Conservation (phyloP, 257 asterid species). For the Nicotiana otophora region DNA sequence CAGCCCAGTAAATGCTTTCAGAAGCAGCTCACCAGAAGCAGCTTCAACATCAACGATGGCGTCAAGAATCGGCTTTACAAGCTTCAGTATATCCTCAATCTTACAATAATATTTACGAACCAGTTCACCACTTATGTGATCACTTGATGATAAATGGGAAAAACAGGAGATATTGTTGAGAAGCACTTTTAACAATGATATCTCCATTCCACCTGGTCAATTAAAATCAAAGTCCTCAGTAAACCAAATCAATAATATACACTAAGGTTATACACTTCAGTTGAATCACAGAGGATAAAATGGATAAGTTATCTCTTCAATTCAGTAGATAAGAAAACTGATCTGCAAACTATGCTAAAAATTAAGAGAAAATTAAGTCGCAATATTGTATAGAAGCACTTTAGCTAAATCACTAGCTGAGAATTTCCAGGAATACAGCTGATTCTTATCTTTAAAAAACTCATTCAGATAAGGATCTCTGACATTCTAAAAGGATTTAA, state of each 20-base stretch:
- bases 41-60: constrained; percentile 42
- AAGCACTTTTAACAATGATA: constrained; percentile 58
- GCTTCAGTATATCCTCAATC: constrained; percentile 59
- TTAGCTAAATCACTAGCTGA: not conserved
- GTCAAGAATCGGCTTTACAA: constrained; percentile 56
- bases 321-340: not conserved
- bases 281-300: constrained; percentile 3
- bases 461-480: not conserved
- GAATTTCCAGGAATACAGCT: not conserved
- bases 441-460: not conserved
- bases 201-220: constrained; percentile 64
- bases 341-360: not conserved
- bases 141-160: constrained; percentile 45
- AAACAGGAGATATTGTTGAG: constrained; percentile 53
- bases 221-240: constrained; percentile 16
- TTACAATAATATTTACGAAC: constrained; percentile 45
- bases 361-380: not conserved
- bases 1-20: constrained; percentile 43
- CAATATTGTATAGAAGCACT: not conserved
- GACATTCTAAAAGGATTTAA: not conserved
- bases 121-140: constrained; percentile 51
- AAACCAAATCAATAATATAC: not conserved
- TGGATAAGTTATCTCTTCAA: not conserved
- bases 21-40: constrained; percentile 52
- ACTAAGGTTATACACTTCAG: not conserved